phyloP scores from a whole-genome alignment of 495 filamentous ascomycete genomes.

The Daldinia bambusicola region DNA sequence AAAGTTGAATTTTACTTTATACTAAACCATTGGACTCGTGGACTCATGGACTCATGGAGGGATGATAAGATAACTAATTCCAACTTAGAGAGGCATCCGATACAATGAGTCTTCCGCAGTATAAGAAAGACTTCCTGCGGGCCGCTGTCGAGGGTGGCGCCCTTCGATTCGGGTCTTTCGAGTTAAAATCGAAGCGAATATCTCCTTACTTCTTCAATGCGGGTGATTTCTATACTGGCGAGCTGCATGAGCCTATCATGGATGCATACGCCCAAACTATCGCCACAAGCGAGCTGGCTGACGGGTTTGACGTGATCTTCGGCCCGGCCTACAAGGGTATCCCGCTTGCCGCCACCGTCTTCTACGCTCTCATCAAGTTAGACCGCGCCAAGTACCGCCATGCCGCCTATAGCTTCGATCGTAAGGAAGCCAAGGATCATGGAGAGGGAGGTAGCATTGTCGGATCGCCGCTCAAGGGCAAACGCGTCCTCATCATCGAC shows the following conservation, averaged over 20 bases:
- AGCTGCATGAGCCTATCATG: conserved; percentile 76
- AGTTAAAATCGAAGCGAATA: conserved; percentile 88
- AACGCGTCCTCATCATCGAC: conserved; percentile 88
- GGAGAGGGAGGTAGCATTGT: conserved; percentile 94
- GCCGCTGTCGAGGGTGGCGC: conserved; percentile 76
- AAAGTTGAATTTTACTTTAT: neutral
- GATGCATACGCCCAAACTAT: conserved; percentile 84
- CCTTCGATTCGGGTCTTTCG: conserved; percentile 88
- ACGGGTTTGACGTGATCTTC: conserved; percentile 75
- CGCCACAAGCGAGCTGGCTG: conserved; percentile 50
- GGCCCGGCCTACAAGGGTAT: conserved; percentile 98
- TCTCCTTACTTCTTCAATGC: conserved; percentile 99
- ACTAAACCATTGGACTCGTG: neutral
- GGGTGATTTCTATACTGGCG: conserved; percentile 80
- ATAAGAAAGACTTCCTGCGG: conserved; percentile 74
- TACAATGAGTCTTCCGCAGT: conserved; percentile 64
- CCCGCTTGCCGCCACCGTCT: conserved; percentile 78
- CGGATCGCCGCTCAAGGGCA: conserved; percentile 82
- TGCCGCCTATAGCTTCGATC: conserved; percentile 88
- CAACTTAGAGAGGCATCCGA: neutral
- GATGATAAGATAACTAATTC: neutral
- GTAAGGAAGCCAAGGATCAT: conserved; percentile 94
- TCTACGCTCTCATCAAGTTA: conserved; percentile 73
- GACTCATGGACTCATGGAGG: neutral
- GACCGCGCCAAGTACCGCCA: conserved; percentile 63